Evolutionary conservation across 2,329 filamentous ascomycete species (phyloP), one percentile per base, ranked within the genome.

Genomic region (Colletotrichum aenigma): DNA sequence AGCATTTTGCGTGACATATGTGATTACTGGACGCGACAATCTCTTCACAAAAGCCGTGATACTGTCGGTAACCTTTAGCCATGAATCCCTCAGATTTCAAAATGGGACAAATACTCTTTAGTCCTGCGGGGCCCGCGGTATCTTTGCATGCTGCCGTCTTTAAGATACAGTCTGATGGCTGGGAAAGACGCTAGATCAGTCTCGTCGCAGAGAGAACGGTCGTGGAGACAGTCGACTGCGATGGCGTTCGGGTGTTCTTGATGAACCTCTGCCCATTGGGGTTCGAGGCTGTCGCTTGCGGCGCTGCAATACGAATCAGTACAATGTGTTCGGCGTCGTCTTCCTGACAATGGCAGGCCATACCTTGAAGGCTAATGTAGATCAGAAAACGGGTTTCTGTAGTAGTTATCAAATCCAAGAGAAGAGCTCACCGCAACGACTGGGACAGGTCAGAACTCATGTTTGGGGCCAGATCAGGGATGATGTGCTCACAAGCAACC

Each of bases 111-210:
- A 74, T 70, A 87, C 86, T 82, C 76, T 16, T 81, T 73, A 2
- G 85, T 81, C 58, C 80, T 85, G 28, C 87, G 82, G 2, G 85
- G 83, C 0, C 88, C 88, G 34, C 88, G 84, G 77, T 89, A 89
- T 67, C 87, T 79, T 15, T 78, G 79, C 66, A 81, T 81, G 4
- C 77, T 75, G 2, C 83, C 81, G 21, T 84, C 80, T 6, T 79
- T 78, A 48, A 82, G 82, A 75, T 87, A 87, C 8, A 87, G 83
- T 0, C 88, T 84, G 30, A 89, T 84, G 5, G 87, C 81, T 2
- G 88, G 88, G 73, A 87, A 88, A 1, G 87, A 88, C 16, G 82
- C 80, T 43, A 89, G 80, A n/a, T 83, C 82, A 48, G 84, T 80
- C 43, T 86, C 82, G 60, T 81, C 77, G 77, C 88, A 90, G 21